phyloP scores from a whole-genome alignment of 2,329 filamentous ascomycete species.

The Colletotrichum sp. region DNA sequence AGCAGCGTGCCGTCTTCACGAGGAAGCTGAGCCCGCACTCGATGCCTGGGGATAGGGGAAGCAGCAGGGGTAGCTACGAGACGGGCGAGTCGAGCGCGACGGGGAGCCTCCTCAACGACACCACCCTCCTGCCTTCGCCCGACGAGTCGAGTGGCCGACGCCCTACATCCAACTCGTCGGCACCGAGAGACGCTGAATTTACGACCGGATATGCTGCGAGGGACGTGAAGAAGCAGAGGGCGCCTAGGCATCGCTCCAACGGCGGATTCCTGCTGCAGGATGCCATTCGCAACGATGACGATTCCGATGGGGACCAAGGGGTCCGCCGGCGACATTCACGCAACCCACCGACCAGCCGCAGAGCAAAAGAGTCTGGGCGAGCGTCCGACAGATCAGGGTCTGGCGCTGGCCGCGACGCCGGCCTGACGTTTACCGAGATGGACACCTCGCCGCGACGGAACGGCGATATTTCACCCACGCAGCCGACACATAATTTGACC shows the following conservation, averaged over 20 bases:
- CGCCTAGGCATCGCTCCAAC: constrained; percentile 48
- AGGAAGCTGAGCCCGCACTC: constrained; percentile 16
- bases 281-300: constrained; percentile 34
- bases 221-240: constrained; percentile 24
- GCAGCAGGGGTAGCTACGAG: constrained; percentile 45
- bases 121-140: constrained; percentile 11
- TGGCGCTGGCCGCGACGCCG: constrained; percentile 12
- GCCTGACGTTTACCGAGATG: not conserved
- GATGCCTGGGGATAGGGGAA: constrained; percentile 29
- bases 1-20: constrained; percentile 5
- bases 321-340: constrained; percentile 31
- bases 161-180: not conserved
- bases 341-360: constrained; percentile 19
- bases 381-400: constrained; percentile 9
- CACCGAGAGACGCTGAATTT: constrained; percentile 24
- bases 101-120: constrained; percentile 31
- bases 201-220: constrained; percentile 22
- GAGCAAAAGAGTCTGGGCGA: constrained; percentile 3
- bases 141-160: constrained; percentile 7
- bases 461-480: not conserved
- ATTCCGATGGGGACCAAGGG: constrained; percentile 34
- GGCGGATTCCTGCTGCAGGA: constrained; percentile 59
- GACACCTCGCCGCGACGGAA: not conserved
- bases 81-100: constrained; percentile 49
- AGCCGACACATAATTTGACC: constrained; percentile 4